Conservation (phyloP, 2,329 filamentous ascomycete species). For the Epichloe sp. region DNA sequence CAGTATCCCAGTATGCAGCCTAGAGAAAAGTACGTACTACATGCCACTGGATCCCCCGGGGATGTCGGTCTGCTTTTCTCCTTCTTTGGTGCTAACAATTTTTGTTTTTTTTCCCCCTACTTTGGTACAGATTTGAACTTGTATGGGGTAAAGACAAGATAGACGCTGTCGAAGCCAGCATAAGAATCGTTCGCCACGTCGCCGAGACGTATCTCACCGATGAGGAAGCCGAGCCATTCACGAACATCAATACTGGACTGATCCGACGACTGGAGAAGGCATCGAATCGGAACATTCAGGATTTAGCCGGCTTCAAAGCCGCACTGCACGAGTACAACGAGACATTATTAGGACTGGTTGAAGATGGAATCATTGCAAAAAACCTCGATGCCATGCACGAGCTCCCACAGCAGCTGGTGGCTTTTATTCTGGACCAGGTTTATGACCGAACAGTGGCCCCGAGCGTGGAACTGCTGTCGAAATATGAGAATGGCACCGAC, state of each 20-base stretch:
- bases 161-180: constrained; percentile 62
- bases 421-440: constrained; percentile 73
- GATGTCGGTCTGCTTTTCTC: too few species aligned
- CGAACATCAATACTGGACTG: constrained; percentile 59
- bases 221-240: constrained; percentile 52
- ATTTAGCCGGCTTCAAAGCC: constrained; percentile 54
- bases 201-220: constrained; percentile 66
- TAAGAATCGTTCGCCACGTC: constrained; percentile 54
- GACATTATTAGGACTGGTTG: constrained; percentile 49
- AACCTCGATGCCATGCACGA: constrained; percentile 57
- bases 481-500: constrained; percentile 82
- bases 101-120: background rate
- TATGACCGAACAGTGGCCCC: constrained; percentile 90
- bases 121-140: constrained; percentile 37
- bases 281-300: constrained; percentile 50
- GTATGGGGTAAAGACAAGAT: constrained; percentile 69
- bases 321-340: constrained; percentile 69
- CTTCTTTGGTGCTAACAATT: background rate
- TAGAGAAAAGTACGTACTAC: constrained; percentile 46
- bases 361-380: constrained; percentile 55
- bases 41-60: too few species aligned
- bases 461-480: constrained; percentile 66
- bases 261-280: constrained; percentile 67
- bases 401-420: constrained; percentile 59
- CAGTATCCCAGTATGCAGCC: constrained; percentile 71